These are phyloP conservation scores for Diaporthe vaccinii DNA, from an alignment of 2,329 filamentous ascomycete genomes.

Conservation along the genomic window DNA sequence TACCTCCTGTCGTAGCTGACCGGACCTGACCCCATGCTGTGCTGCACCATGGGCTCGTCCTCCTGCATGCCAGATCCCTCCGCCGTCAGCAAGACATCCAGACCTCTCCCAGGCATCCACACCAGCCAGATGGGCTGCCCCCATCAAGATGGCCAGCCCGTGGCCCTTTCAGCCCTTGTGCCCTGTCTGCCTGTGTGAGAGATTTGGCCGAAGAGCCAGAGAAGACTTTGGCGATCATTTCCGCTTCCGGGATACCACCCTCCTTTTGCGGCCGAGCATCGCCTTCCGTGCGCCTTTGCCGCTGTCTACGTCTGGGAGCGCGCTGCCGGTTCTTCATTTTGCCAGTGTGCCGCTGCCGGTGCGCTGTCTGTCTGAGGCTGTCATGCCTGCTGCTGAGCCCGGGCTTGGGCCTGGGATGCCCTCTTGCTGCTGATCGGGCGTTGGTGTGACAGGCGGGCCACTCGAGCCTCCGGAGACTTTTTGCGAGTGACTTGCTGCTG, in stretches of 20 bases:
- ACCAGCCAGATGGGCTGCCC: conserved; percentile 1
- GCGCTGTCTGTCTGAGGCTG: conserved; percentile 2
- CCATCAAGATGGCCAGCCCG: not conserved
- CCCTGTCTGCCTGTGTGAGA: not conserved
- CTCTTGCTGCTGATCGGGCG: conserved; percentile 23
- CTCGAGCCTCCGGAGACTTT: conserved; percentile 14
- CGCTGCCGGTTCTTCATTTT: not conserved
- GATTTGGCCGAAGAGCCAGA: conserved; percentile 30
- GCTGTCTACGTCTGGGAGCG: not conserved
- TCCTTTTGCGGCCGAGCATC: conserved; percentile 32
- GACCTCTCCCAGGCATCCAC: not conserved
- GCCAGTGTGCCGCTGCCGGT: not conserved
- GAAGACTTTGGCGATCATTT: conserved; percentile 21
- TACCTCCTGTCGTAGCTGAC: conserved; percentile 29
- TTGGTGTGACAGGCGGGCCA: conserved; percentile 19
- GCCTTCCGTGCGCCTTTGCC: conserved; percentile 23
- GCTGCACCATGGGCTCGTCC: conserved; percentile 16
- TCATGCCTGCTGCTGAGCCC: not conserved
- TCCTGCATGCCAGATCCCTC: conserved; percentile 34
- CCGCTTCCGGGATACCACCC: conserved; percentile 29
- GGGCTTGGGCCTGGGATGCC: not conserved
- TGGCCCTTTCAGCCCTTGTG: conserved; percentile 7
- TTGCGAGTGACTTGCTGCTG: conserved; percentile 27
- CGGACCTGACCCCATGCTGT: conserved; percentile 7
- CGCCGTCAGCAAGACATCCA: conserved; percentile 16